Percentiles rank a stretch among this genome's conserved stretches.
phyloP scores from a whole-genome alignment of 2,329 filamentous ascomycete species.

The Periconia sp. region DNA sequence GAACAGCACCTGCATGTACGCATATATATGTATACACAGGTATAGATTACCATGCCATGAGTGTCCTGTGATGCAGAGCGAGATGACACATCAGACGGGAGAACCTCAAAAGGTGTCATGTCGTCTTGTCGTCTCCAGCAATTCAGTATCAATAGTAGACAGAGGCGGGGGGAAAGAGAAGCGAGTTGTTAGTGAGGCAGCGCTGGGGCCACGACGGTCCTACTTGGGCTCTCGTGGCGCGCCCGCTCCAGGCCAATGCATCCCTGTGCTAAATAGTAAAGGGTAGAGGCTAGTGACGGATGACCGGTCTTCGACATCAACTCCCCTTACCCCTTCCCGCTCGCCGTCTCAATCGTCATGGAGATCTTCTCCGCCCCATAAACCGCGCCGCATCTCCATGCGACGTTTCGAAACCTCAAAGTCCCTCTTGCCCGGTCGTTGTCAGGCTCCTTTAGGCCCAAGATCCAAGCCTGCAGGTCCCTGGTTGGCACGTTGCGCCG shows the following conservation, averaged over 20 bases:
- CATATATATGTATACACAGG: too few relatives aligned
- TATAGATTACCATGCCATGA: too few relatives aligned
- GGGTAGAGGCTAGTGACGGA: neutral
- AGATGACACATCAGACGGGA: too few relatives aligned
- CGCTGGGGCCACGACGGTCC: too few relatives aligned
- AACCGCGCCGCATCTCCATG: neutral
- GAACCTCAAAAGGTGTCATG: too few relatives aligned
- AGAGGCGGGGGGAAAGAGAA: neutral
- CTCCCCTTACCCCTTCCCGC: conserved; percentile 4
- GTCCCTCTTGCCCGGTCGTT: neutral
- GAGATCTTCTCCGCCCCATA: conserved; percentile 2
- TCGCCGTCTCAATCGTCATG: conserved; percentile 5
- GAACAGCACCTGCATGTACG: too few relatives aligned
- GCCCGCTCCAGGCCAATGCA: neutral
- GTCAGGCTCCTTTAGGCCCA: conserved; percentile 8
- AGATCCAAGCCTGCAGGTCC: conserved; percentile 1
- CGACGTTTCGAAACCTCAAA: conserved; percentile 1
- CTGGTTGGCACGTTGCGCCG: conserved; percentile 1
- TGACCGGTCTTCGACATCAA: conserved; percentile 2
- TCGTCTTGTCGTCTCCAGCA: too few relatives aligned
- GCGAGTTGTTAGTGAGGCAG: neutral
- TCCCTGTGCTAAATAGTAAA: neutral
- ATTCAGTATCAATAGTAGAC: too few relatives aligned
- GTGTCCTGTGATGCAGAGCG: too few relatives aligned
- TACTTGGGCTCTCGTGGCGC: neutral